phyloP scores from a whole-genome alignment of 2,329 filamentous ascomycete genomes.

The Pseudocercospora fijiensis region DNA sequence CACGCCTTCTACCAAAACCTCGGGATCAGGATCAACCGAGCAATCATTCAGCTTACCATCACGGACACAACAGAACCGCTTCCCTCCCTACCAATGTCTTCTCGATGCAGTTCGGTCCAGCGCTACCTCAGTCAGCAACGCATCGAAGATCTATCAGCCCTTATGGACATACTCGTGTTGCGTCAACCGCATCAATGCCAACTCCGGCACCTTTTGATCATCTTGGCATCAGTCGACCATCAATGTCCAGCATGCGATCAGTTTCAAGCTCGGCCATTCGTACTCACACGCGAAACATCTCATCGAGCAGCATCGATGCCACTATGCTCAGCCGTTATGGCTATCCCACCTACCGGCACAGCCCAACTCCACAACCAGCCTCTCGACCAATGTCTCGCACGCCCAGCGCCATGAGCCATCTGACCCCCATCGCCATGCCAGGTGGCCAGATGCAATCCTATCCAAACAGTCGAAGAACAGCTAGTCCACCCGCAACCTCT shows the following conservation, averaged over 20 bases:
- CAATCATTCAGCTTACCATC: slow-evolving; percentile 13
- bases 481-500: slow-evolving; percentile 43
- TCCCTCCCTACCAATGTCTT: slow-evolving; percentile 34
- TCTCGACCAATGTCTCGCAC: slow-evolving; percentile 35
- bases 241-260: slow-evolving; percentile 31
- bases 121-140: slow-evolving; percentile 17
- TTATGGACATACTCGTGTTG: slow-evolving; percentile 18
- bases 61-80: slow-evolving; percentile 31
- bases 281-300: slow-evolving; percentile 36
- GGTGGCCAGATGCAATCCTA: slow-evolving; percentile 35
- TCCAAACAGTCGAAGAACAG: slow-evolving; percentile 31
- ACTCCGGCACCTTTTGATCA: slow-evolving; percentile 22
- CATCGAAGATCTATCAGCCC: slow-evolving; percentile 34
- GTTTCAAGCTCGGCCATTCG: slow-evolving; percentile 31
- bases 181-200: slow-evolving; percentile 21
- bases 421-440: slow-evolving; percentile 38
- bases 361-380: slow-evolving; percentile 38
- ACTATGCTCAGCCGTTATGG: slow-evolving; percentile 58
- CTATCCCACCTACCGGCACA: slow-evolving; percentile 72
- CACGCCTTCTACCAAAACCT: slow-evolving; percentile 31
- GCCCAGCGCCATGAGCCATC: slow-evolving; percentile 39
- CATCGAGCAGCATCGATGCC: slow-evolving; percentile 38
- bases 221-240: slow-evolving; percentile 28
- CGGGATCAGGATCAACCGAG: slow-evolving; percentile 34
- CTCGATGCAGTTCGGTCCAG: slow-evolving; percentile 32